These are phyloP conservation scores for Marsdenia floribunda DNA, from an alignment of 257 asterid species.

Conservation along the genomic window DNA sequence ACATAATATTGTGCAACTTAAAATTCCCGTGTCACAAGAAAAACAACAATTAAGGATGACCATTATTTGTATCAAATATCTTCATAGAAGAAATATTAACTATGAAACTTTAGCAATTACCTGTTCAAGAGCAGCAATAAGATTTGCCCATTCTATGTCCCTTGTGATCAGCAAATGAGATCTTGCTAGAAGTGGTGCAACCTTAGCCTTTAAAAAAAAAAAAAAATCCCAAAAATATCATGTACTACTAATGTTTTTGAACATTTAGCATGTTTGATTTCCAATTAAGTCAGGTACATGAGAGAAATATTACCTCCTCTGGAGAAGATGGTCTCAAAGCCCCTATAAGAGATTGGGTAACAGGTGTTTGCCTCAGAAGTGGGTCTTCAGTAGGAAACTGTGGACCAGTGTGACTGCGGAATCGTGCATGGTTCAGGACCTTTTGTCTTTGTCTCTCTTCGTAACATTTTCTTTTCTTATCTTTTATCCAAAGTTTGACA, in stretches of 20 bases:
- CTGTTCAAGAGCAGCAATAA: conserved; percentile 93
- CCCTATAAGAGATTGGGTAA: conserved; percentile 81
- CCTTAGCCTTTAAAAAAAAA: conserved; percentile 46
- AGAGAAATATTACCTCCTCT: conserved; percentile 61
- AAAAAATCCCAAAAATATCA: neutral
- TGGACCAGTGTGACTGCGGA: conserved; percentile 28
- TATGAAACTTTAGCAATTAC: conserved; percentile 33
- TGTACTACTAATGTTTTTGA: neutral
- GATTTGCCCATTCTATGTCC: conserved; percentile 98
- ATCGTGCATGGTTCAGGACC: conserved; percentile 23
- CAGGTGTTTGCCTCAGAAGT: conserved; percentile 59
- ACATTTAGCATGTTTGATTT: neutral
- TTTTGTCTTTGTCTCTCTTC: conserved; percentile 31
- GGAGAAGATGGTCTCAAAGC: conserved; percentile 56
- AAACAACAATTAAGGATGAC: neutral
- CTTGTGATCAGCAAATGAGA: conserved; percentile 93
- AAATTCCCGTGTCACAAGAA: neutral
- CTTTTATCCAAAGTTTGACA: conserved; percentile 69
- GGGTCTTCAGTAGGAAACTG: conserved; percentile 45
- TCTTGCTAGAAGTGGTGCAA: conserved; percentile 96
- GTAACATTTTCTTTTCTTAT: conserved; percentile 38
- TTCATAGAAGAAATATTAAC: conserved; percentile 8
- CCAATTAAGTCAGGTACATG: neutral
- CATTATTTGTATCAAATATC: neutral
- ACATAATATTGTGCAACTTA: neutral